Percentiles rank a stretch among this genome's conserved stretches.
Conservation (phyloP, 352 stramenopile genomes). For the Pythium scleroteichum region DNA sequence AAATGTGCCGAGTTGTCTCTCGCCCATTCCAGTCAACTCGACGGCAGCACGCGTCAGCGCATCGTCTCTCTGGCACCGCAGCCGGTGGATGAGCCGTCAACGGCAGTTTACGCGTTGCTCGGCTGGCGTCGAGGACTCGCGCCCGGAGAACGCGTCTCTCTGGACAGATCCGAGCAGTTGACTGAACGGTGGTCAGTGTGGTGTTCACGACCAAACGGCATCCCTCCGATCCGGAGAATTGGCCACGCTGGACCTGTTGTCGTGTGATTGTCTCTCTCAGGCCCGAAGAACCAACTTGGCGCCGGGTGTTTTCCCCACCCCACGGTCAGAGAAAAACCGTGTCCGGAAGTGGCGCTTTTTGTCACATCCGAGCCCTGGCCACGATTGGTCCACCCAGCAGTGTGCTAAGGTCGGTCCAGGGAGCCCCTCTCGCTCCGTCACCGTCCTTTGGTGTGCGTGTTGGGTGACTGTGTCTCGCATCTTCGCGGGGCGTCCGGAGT, state of each 20-base stretch:
- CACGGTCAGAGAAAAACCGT: slow-evolving; percentile 4
- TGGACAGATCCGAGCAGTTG: slow-evolving; percentile 15
- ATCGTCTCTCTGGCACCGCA: slow-evolving; percentile 2
- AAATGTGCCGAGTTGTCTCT: background rate
- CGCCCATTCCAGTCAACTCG: slow-evolving; percentile 1
- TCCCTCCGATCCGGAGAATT: no score
- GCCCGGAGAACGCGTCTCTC: background rate
- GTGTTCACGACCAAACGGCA: no score
- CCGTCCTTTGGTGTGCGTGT: slow-evolving; percentile 8
- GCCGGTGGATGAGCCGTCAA: background rate
- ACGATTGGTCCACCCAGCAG: slow-evolving; percentile 18
- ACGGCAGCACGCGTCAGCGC: background rate
- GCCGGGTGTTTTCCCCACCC: background rate
- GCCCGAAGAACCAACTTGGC: background rate
- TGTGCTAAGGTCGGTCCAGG: background rate
- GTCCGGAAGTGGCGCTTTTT: slow-evolving; percentile 3
- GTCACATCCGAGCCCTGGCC: background rate
- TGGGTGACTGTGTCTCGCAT: slow-evolving; percentile 19
- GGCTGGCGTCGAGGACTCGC: no score
- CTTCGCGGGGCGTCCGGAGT: slow-evolving; percentile 1
- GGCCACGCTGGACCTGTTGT: background rate
- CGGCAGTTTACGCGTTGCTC: background rate
- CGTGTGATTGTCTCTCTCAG: slow-evolving; percentile 1
- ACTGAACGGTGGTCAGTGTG: slow-evolving; percentile 4
- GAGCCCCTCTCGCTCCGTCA: background rate